Percentiles rank a stretch among this genome's conserved stretches.
phyloP scores from a whole-genome alignment of 2,329 filamentous ascomycete species.

The Neofusicoccum sp. region DNA sequence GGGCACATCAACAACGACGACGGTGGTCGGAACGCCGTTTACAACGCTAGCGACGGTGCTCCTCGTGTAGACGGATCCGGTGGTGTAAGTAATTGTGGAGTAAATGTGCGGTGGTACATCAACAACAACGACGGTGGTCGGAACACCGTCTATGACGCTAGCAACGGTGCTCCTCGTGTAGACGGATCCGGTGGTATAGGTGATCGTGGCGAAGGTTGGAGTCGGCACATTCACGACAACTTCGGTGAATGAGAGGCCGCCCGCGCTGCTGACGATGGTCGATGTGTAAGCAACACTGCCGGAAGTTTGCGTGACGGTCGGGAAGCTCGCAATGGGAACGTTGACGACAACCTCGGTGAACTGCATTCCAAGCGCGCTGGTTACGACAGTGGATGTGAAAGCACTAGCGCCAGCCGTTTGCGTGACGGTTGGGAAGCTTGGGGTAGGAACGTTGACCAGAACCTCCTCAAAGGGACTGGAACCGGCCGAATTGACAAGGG shows the following conservation, averaged over 20 bases:
- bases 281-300: neutral
- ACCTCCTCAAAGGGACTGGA: neutral
- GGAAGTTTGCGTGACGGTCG: neutral
- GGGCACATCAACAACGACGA: too few relatives aligned
- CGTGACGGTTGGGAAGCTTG: neutral
- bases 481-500: neutral
- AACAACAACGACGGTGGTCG: too few relatives aligned
- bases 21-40: too few relatives aligned
- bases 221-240: neutral
- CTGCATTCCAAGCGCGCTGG: neutral
- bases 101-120: too few relatives aligned
- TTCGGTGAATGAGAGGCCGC: neutral
- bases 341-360: neutral
- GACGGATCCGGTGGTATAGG: too few relatives aligned
- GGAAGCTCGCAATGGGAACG: neutral
- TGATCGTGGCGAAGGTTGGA: neutral
- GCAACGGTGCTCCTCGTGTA: too few relatives aligned
- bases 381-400: neutral
- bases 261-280: neutral
- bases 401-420: neutral
- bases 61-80: too few relatives aligned
- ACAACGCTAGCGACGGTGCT: too few relatives aligned
- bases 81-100: too few relatives aligned
- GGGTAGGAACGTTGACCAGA: neutral
- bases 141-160: too few relatives aligned